phyloP scores from a whole-genome alignment of 176 grass and related monocot species.

The Oryza coarctata region DNA sequence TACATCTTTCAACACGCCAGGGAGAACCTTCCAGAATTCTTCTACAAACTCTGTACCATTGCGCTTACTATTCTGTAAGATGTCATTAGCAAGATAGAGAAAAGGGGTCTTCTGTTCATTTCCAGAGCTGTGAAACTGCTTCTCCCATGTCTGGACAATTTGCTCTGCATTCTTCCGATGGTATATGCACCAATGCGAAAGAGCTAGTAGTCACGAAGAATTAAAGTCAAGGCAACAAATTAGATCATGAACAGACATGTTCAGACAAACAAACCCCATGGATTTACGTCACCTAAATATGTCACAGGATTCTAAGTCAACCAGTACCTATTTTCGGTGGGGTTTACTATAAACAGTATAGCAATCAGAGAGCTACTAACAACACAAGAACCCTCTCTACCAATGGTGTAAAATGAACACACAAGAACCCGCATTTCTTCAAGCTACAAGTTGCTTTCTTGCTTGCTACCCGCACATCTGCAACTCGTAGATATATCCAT shows the following conservation, averaged over 20 bases:
- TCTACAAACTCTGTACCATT: conserved; percentile 94
- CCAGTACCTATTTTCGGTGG: not conserved
- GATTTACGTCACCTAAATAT: not conserved
- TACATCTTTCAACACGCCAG: conserved; percentile 74
- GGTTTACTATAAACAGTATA: conserved; percentile 16
- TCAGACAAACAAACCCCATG: conserved; percentile 12
- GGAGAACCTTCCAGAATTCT: conserved; percentile 99
- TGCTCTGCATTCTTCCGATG: conserved; percentile 89
- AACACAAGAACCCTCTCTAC: conserved; percentile 12
- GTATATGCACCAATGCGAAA: conserved; percentile 99
- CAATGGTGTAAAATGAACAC: not conserved
- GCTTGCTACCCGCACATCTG: not conserved
- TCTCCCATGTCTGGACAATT: conserved; percentile 92
- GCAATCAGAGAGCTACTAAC: not conserved
- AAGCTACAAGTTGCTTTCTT: not conserved
- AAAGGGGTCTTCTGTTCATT: conserved; percentile 77
- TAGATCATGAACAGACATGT: conserved; percentile 1
- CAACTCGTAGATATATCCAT: conserved; percentile 3
- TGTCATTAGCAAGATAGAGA: conserved; percentile 96
- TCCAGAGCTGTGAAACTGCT: conserved; percentile 76
- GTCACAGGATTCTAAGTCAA: conserved; percentile 13
- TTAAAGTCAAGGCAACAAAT: conserved; percentile 62
- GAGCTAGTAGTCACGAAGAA: conserved; percentile 50
- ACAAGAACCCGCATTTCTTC: not conserved
- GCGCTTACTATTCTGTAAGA: conserved; percentile 93